Conservation (phyloP, 2,329 filamentous ascomycete genomes). For the Beauveria brongniartii region DNA sequence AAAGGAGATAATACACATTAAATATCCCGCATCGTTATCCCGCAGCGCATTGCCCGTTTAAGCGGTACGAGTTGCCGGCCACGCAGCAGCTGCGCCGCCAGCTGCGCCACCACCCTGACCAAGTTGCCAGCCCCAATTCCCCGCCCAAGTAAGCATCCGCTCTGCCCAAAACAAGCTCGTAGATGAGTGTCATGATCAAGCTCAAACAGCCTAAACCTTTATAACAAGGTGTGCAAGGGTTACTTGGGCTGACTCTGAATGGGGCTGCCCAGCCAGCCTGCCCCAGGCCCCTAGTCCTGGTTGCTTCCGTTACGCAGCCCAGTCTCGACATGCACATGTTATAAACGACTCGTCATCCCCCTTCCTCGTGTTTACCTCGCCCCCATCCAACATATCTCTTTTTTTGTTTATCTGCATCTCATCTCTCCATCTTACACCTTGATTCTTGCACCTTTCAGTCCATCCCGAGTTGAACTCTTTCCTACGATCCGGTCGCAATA, state of each 20-base stretch:
- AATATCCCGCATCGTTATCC: no score
- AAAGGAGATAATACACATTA: no score
- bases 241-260: neutral
- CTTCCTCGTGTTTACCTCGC: neutral
- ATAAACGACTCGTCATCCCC: slow-evolving; percentile 6
- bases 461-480: neutral
- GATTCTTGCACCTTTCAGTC: neutral
- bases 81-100: no score
- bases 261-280: neutral
- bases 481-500: neutral
- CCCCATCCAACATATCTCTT: neutral
- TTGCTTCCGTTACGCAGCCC: neutral
- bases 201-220: no score
- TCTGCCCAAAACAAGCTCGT: no score
- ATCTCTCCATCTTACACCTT: neutral
- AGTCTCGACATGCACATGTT: neutral
- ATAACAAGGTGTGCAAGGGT: neutral
- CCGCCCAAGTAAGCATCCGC: no score
- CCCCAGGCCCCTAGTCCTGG: neutral
- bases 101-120: no score
- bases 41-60: no score
- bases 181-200: no score
- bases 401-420: neutral
- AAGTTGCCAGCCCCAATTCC: no score
- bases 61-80: no score